Base-by-base conservation (phyloP, 495 filamentous ascomycete genomes). In the Viridothelium virens region DNA sequence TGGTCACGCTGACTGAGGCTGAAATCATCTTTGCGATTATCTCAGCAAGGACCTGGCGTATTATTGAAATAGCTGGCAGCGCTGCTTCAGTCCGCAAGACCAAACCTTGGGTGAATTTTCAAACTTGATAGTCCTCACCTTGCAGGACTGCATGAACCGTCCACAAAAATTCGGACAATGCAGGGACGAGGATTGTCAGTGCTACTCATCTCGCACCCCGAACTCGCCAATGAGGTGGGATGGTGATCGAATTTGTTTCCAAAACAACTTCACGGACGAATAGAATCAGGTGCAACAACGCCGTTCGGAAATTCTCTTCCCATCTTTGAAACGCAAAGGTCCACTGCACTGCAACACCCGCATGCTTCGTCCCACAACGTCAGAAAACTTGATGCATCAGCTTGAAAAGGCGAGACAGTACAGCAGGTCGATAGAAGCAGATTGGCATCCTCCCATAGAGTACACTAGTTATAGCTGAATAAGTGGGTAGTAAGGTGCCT, bases 301-400 rank as follows among this genome's bases (percentile, higher is more conserved):
- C 31, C 36, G 31, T 36, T 59, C 53, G 53, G 53, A 59, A 10
- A 7, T 36, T 59, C 53, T 59, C 14, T 18, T 59, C 36, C 53
- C 53, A 59, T 36, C 53, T 59, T 59, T 59, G 53, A 59, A 59
- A 59, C 53, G 53, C 3, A 7, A 59, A 9, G 53, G 5, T 59
- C 31, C 53, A 34, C 4, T 36, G 7, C 25, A 7, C 31, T 59
- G 53, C 53, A 59, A 59, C 53, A 9, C 14, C 18, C 31, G 10
- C 31, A 59, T 59, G 53, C 53, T 7, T 14, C 18, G 14, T 10
- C 6, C 7, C 53, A 34, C 53, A 18, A 59, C 36, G 25, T 31
- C 53, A 31, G 36, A 59, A n/a, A 4, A 14, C 31, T 33, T 59
- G 53, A 59, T 59, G 36, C 53, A 59, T 18, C 3, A 59, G 11